phyloP scores from a whole-genome alignment of 345 rosid species.

The Turnera subulata region DNA sequence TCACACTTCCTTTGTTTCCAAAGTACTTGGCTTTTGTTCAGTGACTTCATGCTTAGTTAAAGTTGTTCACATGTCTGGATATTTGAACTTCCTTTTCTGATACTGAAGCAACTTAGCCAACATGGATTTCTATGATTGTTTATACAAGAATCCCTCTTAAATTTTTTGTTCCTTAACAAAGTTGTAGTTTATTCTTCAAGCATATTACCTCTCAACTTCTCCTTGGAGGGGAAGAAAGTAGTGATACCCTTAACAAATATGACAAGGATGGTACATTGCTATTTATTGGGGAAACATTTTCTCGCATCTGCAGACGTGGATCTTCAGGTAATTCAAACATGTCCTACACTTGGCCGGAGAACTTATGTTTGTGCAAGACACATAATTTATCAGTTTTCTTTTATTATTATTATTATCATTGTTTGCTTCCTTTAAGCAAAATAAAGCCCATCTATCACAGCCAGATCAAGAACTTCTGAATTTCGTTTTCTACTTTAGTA shows the following conservation, averaged over 20 bases:
- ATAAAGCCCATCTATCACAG: too few relatives aligned
- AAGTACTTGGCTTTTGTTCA: background rate
- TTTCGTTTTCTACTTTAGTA: background rate
- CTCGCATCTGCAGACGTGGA: constrained; percentile 91
- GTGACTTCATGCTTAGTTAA: background rate
- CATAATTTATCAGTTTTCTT: background rate
- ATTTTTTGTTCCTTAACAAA: constrained; percentile 43
- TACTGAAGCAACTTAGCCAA: background rate
- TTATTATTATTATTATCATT: too few relatives aligned
- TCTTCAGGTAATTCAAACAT: constrained; percentile 64
- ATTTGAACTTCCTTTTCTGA: background rate
- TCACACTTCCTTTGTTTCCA: background rate
- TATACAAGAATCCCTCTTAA: background rate
- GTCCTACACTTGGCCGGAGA: constrained; percentile 1
- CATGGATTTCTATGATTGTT: background rate
- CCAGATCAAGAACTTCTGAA: background rate
- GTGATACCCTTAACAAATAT: constrained; percentile 16
- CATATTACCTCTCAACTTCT: constrained; percentile 64
- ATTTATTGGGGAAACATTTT: constrained; percentile 66
- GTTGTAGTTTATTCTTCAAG: constrained; percentile 72
- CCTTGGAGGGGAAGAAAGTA: constrained; percentile 39
- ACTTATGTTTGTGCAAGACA: background rate
- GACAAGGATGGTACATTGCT: constrained; percentile 34
- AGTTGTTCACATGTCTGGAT: background rate
- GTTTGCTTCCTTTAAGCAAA: too few relatives aligned